Evolutionary conservation across 2,329 filamentous ascomycete genomes (phyloP).

Genomic region (Dactylellina sp.): DNA sequence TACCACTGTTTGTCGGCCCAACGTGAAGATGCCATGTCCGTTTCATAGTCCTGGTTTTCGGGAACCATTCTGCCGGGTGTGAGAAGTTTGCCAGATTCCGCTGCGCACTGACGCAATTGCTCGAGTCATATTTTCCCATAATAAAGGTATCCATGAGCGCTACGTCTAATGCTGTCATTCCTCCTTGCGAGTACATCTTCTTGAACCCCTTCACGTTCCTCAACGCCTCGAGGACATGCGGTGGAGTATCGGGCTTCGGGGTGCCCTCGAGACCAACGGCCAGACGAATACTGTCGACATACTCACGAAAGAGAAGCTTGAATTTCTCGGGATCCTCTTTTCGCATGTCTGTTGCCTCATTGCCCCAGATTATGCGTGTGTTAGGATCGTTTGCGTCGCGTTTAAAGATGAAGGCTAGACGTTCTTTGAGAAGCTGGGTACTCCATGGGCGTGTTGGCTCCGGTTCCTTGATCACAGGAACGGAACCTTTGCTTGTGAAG

Average conservation of each 20-base stretch:
- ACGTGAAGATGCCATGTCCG: conserved; percentile 91
- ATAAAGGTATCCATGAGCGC: conserved; percentile 54
- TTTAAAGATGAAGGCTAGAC: conserved; percentile 39
- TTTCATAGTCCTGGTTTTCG: conserved; percentile 81
- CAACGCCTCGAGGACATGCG: conserved; percentile 2
- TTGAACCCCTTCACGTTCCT: conserved; percentile 33
- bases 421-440: conserved; percentile 39
- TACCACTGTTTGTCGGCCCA: conserved; percentile 96
- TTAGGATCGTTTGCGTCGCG: conserved; percentile 22
- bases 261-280: conserved; percentile 16
- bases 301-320: conserved; percentile 44
- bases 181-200: conserved; percentile 47
- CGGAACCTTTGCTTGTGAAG: neutral
- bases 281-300: conserved; percentile 43
- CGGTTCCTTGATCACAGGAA: neutral
- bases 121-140: conserved; percentile 40
- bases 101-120: conserved; percentile 41
- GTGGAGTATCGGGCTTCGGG: neutral
- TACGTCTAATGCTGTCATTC: conserved; percentile 36
- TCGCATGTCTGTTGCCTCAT: conserved; percentile 33
- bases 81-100: conserved; percentile 41
- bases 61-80: conserved; percentile 87
- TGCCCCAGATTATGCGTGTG: conserved; percentile 45
- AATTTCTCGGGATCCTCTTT: conserved; percentile 35
- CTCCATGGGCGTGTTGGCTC: conserved; percentile 42